phyloP scores from a whole-genome alignment of 257 asterid species.

The Phtheirospermum japonicum region DNA sequence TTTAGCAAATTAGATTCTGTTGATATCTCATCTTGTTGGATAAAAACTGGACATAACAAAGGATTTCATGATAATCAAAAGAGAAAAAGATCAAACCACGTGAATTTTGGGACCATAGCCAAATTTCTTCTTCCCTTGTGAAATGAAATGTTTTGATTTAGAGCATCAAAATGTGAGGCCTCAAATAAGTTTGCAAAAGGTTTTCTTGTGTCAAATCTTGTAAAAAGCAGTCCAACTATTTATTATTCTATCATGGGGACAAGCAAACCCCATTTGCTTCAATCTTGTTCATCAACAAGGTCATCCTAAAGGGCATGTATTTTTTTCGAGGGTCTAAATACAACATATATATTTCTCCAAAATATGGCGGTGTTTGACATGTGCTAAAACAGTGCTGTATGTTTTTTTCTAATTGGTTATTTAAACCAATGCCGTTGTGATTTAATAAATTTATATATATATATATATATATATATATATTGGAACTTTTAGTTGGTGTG shows the following conservation, averaged over 20 bases:
- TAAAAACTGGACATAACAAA: slow-evolving; percentile 33
- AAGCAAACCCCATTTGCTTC: slow-evolving; percentile 28
- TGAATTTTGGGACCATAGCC: not conserved
- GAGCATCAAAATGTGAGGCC: not conserved
- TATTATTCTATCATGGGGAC: slow-evolving; percentile 26
- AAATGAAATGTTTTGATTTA: not conserved
- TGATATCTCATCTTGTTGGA: slow-evolving; percentile 34
- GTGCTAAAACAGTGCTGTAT: too few species aligned
- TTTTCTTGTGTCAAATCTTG: slow-evolving; percentile 28
- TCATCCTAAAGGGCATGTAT: too few species aligned
- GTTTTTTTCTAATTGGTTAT: too few species aligned
- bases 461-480: too few species aligned
- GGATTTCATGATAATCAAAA: slow-evolving; percentile 17
- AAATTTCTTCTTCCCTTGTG: not conserved
- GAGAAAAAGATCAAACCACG: slow-evolving; percentile 2
- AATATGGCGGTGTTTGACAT: too few species aligned
- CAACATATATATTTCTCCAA: too few species aligned
- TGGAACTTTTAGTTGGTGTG: too few species aligned
- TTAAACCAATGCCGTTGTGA: too few species aligned
- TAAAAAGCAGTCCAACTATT: slow-evolving; percentile 16
- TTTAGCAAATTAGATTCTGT: slow-evolving; percentile 25
- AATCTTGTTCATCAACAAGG: slow-evolving; percentile 18
- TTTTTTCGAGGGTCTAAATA: too few species aligned
- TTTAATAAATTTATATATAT: too few species aligned
- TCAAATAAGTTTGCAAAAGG: not conserved